phyloP scores from a whole-genome alignment of 352 stramenopile genomes.

The Thraustochytrium sp. region DNA sequence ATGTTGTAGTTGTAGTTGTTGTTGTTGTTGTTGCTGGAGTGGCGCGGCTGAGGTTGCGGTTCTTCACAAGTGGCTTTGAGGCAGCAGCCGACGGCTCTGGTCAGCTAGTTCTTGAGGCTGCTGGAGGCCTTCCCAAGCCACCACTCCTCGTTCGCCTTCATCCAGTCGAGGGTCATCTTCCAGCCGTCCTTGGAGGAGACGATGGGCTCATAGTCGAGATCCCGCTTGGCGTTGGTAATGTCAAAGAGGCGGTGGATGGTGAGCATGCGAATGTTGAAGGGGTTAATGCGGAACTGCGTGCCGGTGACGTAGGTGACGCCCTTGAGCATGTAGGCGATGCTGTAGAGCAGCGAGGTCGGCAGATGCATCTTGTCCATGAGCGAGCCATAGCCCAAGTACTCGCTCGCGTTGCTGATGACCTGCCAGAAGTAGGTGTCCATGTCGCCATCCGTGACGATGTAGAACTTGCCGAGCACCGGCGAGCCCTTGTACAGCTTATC shows the following conservation, averaged over 20 bases:
- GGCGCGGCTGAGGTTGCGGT: no score
- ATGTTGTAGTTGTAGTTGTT: no score
- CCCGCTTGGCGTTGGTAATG: conserved; percentile 60
- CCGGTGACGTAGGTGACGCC: conserved; percentile 51
- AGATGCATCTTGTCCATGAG: conserved; percentile 67
- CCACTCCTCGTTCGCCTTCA: conserved; percentile 59
- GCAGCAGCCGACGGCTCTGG: no score
- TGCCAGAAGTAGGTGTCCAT: conserved; percentile 71
- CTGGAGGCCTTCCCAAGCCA: not conserved
- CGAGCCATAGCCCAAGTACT: conserved; percentile 68
- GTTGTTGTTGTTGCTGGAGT: no score
- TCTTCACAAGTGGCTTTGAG: no score
- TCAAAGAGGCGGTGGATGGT: conserved; percentile 63
- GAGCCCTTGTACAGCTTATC: conserved; percentile 58
- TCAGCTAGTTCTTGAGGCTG: not conserved
- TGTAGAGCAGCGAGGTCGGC: conserved; percentile 62
- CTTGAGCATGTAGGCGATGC: conserved; percentile 60
- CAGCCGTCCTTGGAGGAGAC: conserved; percentile 70
- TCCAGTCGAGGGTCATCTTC: conserved; percentile 71
- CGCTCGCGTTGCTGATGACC: conserved; percentile 63
- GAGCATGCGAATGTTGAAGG: conserved; percentile 75
- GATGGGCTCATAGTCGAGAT: conserved; percentile 75
- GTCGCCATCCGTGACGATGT: conserved; percentile 76
- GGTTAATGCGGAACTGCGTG: conserved; percentile 67
- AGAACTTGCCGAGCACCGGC: conserved; percentile 75